Evolutionary conservation across 2,329 filamentous ascomycete species (phyloP), one percentile per base, ranked within the genome.

Genomic region (Amauroascus verrucosus): DNA sequence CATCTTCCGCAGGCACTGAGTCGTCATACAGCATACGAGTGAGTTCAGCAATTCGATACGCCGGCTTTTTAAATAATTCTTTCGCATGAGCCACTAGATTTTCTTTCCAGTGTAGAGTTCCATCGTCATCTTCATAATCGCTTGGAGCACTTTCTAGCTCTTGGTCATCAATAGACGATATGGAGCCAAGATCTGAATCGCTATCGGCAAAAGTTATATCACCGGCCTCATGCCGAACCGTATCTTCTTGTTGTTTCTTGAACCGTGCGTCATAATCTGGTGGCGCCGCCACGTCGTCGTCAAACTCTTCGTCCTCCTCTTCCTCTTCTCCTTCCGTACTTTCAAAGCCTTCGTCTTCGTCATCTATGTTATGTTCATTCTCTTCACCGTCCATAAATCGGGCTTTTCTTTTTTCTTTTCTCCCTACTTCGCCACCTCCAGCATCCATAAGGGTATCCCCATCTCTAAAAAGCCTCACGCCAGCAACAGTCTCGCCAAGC

Each of bases 151-250:
- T 75, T 45, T 78, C 77, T 2, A 77, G 59, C 28, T 78, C 75
- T 54, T 77, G 75, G 18, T 80, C 78, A 6, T 81, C 78, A 7
- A 72, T 77, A 0, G 75, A 77, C 7, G 88, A 95, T 58, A 96
- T 70, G 2, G 91, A 95, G 6, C 93, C 93, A 3, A 98, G 77
- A 66, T 98, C 94, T 0, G 93, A 98, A 68, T 98, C 94, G 64
- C 88, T 95, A 64, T 98, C 93, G 13, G 93, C 93, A 72, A 96
- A 98, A 1, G 83, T 88, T 54, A 97, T 63, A 52, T 95, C 88
- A 28, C 82, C 86, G 22, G 82, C 80, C 9, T 74, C 75, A 20
- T 65, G 76, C 35, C 78, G 73, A 3, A 75, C 73, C 16, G 77
- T 77, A n/a, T 76, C 78, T 51, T 79, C 80, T 33, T 75, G 69